Percentiles rank a stretch among this genome's conserved stretches.
Conservation (phyloP, 169 alveolate genomes). For the Eimeria maxima region DNA sequence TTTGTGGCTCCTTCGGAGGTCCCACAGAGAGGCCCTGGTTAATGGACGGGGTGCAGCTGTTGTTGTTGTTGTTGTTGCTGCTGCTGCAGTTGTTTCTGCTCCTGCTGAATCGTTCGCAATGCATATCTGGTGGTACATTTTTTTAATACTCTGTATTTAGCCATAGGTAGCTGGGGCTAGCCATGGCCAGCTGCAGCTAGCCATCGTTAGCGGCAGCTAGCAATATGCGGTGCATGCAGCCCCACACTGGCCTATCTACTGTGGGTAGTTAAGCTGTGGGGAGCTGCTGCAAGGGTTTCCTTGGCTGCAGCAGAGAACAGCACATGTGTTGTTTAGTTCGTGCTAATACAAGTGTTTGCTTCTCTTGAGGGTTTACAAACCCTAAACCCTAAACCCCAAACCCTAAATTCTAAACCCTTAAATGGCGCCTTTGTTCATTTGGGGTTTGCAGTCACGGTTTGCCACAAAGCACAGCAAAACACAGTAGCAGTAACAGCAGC, state of each 20-base stretch:
- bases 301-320: no score
- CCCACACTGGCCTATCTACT: no score
- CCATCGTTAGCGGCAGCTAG: not conserved
- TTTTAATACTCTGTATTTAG: not conserved
- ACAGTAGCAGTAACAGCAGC: no score
- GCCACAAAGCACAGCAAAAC: not conserved
- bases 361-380: no score
- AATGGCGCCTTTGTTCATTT: not conserved
- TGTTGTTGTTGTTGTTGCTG: not conserved
- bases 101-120: not conserved
- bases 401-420: not conserved
- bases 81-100: not conserved
- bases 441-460: conserved; percentile 7
- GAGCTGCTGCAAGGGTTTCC: no score
- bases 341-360: no score
- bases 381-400: not conserved
- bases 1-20: no score
- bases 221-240: no score
- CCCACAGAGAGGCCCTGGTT: no score
- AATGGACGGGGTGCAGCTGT: no score
- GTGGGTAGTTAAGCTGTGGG: not conserved
- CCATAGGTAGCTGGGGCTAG: not conserved
- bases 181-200: not conserved
- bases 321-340: no score
- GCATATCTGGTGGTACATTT: not conserved